phyloP scores from a whole-genome alignment of 371 early-diverging fungal species.

The Phascolomyces articulosus region DNA sequence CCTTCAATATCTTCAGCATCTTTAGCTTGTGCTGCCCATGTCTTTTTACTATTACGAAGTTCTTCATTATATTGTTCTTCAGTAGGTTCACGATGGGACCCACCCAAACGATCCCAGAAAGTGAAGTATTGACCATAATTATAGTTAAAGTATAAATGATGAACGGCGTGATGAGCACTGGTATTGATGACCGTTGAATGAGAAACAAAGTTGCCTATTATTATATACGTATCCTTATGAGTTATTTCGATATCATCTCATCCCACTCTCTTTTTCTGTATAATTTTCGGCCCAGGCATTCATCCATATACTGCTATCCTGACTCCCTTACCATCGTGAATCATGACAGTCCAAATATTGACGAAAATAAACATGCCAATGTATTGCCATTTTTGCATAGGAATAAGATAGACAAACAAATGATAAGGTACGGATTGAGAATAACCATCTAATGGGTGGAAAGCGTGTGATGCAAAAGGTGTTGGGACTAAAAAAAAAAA shows the following conservation, averaged over 20 bases:
- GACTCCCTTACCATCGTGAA: slow-evolving; percentile 95
- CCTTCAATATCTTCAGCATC: slow-evolving; percentile 65
- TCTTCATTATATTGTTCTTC: slow-evolving; percentile 68
- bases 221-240: background rate
- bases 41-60: slow-evolving; percentile 62
- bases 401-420: slow-evolving; percentile 83
- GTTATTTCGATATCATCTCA: background rate
- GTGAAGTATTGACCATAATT: slow-evolving; percentile 98
- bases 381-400: slow-evolving; percentile 90
- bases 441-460: slow-evolving; percentile 94
- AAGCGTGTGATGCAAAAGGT: slow-evolving; percentile 96
- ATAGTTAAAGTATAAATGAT: slow-evolving; percentile 97
- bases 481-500: slow-evolving; percentile 72
- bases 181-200: slow-evolving; percentile 71
- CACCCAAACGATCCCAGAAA: slow-evolving; percentile 79
- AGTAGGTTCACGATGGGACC: slow-evolving; percentile 73
- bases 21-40: slow-evolving; percentile 70
- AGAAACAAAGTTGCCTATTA: slow-evolving; percentile 65
- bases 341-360: slow-evolving; percentile 94
- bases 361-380: slow-evolving; percentile 87
- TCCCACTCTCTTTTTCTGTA: no score
- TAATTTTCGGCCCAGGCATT: no score
- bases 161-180: slow-evolving; percentile 94
- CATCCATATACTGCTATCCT: no score
- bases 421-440: slow-evolving; percentile 95